Conservation (phyloP, 306 rosid species). For the Carpinus fangiana region DNA sequence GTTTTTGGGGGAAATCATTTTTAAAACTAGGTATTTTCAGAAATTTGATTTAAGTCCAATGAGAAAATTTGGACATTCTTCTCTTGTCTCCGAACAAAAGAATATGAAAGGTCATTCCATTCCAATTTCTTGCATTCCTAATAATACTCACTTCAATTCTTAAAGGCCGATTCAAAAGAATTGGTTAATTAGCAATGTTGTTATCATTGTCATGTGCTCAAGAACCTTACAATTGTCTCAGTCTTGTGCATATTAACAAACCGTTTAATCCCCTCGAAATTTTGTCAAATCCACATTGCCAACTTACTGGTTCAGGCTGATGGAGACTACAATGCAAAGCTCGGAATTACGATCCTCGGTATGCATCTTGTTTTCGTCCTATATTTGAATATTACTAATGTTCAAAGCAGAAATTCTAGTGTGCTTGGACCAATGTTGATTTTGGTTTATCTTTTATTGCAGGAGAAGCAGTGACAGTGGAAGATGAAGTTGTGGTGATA, state of each 20-base stretch:
- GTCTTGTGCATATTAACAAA: background rate
- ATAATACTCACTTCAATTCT: no score
- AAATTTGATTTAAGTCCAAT: no score
- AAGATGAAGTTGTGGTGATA: constrained; percentile 87
- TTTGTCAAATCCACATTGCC: background rate
- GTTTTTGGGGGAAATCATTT: no score
- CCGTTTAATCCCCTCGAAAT: background rate
- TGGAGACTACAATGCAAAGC: constrained; percentile 85
- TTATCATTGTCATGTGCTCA: background rate
- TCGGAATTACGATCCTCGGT: constrained; percentile 90
- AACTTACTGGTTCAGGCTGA: constrained; percentile 49
- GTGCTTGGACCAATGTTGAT: background rate
- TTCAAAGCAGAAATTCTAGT: background rate
- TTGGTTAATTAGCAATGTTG: background rate
- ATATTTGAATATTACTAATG: background rate
- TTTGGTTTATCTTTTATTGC: constrained; percentile 32
- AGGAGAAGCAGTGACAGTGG: constrained; percentile 90
- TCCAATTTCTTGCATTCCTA: no score
- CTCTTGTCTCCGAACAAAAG: no score
- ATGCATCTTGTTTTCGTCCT: constrained; percentile 10
- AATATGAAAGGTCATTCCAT: no score
- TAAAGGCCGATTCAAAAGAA: background rate
- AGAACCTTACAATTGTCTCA: background rate
- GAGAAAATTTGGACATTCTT: no score
- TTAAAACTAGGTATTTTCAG: no score